Conservation (phyloP, 2,329 filamentous ascomycete species). For the Trichoderma lentiforme region DNA sequence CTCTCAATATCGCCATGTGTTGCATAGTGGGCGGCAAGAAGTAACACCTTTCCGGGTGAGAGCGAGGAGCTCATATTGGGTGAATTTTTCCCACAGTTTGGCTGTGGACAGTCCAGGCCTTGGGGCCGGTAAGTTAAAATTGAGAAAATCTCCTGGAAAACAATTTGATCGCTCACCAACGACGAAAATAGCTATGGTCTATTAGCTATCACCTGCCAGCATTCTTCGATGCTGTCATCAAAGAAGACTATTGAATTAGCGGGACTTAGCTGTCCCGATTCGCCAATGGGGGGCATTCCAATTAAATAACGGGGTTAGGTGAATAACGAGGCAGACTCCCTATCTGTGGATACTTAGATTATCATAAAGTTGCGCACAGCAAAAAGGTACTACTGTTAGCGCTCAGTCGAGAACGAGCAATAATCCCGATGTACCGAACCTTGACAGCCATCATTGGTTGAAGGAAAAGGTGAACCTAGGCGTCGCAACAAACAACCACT, state of each 20-base stretch:
- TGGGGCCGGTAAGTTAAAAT: neutral
- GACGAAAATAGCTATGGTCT: neutral
- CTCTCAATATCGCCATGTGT: slow-evolving; percentile 61
- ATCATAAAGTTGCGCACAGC: fast-evolving
- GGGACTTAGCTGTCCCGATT: neutral
- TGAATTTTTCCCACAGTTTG: neutral
- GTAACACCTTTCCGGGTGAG: slow-evolving; percentile 64
- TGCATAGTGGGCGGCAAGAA: slow-evolving; percentile 70
- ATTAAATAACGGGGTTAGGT: neutral
- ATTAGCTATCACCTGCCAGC: neutral
- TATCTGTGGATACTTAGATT: neutral
- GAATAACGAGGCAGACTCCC: neutral
- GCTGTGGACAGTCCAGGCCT: neutral
- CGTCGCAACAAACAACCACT: slow-evolving; percentile 25
- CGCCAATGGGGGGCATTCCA: slow-evolving; percentile 5
- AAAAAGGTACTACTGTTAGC: neutral
- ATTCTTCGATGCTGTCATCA: slow-evolving; percentile 15
- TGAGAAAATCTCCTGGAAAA: slow-evolving; percentile 8
- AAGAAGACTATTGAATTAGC: slow-evolving; percentile 8
- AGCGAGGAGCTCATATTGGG: slow-evolving; percentile 38
- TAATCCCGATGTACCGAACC: slow-evolving; percentile 15
- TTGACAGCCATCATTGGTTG: slow-evolving; percentile 7
- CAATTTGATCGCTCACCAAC: neutral
- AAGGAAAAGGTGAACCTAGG: slow-evolving; percentile 19
- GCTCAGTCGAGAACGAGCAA: neutral